Base-by-base conservation (phyloP, 1,284 basidiomycete species). In the Pseudozyma sp. region DNA sequence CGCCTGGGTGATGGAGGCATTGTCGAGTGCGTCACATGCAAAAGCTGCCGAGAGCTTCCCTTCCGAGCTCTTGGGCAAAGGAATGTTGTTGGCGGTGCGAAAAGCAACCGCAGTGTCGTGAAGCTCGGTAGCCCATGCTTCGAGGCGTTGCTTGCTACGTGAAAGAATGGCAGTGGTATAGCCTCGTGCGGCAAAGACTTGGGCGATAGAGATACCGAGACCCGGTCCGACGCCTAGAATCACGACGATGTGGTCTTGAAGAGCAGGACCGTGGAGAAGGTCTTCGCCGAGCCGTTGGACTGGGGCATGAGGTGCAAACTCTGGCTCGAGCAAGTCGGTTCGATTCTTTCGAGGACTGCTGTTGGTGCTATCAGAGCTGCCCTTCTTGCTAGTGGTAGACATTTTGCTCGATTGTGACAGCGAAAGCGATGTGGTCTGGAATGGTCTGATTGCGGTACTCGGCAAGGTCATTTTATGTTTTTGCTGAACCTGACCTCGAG, bases 181-280 rank as follows among this genome's bases (percentile, higher is more conserved):
- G 1, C 80, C 80, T 21, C 70, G 68, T 3, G 62, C 48, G 0
- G 78, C 80, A 48, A 81, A 81, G 0, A 61, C 51, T 21, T 61
- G 63, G 2, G 80, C 80, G 31, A 81, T 77, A 0, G 52, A 47
- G 8, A 80, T 48, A 0, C 80, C 80, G 11, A 81, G 52, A 5
- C 80, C 80, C 6, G 78, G 80, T 2, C 80, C 78, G 0, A 81
- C 77, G 11, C 78, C 78, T 13, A 80, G 66, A 7, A 78, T 48
- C 10, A 78, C 52, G 2, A 80, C 75, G 3, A 80, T 50, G 50
- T 80, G 78, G n/a, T 75, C 49, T 2, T 52, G 12, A 2, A 63
- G 45, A 5, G 51, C 11, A 1, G 78, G 78, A 1, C 78, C 78
- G 38, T 80, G 76, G 7, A 78, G 50, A 9, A 64, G 38, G 34